These are phyloP conservation scores for Cystobasidium ongulense DNA, from an alignment of 768 basidiomycete species.

Conservation along the genomic window DNA sequence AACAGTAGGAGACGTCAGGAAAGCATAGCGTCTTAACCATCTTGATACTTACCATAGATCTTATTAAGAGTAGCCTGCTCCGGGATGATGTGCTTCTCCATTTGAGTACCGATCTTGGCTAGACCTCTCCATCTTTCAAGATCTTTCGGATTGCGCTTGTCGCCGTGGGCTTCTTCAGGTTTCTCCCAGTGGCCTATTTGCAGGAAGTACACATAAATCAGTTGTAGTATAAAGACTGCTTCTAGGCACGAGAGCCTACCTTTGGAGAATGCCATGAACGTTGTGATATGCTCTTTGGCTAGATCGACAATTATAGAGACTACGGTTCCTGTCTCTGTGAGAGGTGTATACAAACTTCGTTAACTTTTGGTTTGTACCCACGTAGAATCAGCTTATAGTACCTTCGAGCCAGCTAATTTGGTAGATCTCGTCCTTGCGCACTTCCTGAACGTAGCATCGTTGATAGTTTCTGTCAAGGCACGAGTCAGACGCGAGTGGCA, in stretches of 20 bases:
- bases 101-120: conserved; percentile 30
- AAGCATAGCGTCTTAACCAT: background rate
- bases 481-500: background rate
- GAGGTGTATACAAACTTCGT: background rate
- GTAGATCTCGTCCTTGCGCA: conserved; percentile 32
- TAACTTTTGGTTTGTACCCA: background rate
- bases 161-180: conserved; percentile 33
- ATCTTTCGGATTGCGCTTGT: conserved; percentile 36
- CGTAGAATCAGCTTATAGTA: background rate
- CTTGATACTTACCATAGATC: conserved; percentile 11
- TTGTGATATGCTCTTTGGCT: conserved; percentile 28
- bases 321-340: conserved; percentile 35
- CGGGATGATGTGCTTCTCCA: conserved; percentile 24
- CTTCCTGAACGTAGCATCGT: conserved; percentile 29
- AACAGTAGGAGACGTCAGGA: background rate
- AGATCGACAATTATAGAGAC: conserved; percentile 35
- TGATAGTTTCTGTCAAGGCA: conserved; percentile 30
- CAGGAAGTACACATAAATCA: background rate
- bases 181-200: conserved; percentile 31
- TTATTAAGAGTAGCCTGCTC: conserved; percentile 33
- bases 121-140: conserved; percentile 35
- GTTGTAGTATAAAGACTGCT: background rate
- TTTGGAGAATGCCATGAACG: conserved; percentile 34
- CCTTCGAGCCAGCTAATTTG: conserved; percentile 37
- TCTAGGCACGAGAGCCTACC: background rate